A percentile compares a stretch with the other conserved stretches of the same genome.
Evolutionary conservation across 306 rosid species (phyloP).

Genomic region (Purshia tridentata): DNA sequence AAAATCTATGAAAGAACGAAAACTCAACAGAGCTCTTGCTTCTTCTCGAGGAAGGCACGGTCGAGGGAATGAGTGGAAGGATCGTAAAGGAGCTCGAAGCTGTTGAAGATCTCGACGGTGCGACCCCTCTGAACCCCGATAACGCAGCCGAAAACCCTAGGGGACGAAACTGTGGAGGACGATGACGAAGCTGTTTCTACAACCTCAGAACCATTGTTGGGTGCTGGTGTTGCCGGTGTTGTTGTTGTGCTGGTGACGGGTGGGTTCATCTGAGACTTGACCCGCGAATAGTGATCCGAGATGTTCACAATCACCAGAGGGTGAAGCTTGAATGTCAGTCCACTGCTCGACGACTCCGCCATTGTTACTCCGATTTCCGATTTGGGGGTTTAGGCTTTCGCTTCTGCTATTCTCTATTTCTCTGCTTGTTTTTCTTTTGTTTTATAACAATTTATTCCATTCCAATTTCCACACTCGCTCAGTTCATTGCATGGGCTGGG

Average conservation of each 20-base stretch:
- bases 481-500: background rate
- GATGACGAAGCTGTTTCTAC: conserved; percentile 28
- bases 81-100: conserved; percentile 93
- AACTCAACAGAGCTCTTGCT: conserved; percentile 91
- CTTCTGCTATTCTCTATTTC: too few species aligned
- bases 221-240: conserved; percentile 3
- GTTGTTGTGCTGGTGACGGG: conserved; percentile 24
- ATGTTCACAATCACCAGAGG: conserved; percentile 94
- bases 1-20: background rate
- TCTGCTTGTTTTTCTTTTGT: too few species aligned
- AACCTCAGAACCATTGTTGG: conserved; percentile 39
- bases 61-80: conserved; percentile 75
- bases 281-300: conserved; percentile 88
- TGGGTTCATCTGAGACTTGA: conserved; percentile 79
- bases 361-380: conserved; percentile 28
- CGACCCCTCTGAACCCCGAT: conserved; percentile 98
- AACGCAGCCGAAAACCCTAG: conserved; percentile 85
- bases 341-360: conserved; percentile 95
- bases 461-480: background rate
- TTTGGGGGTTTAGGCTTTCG: background rate
- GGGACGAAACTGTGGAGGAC: conserved; percentile 10
- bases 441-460: background rate
- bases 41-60: conserved; percentile 90
- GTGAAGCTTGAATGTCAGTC: conserved; percentile 91
- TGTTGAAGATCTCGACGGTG: conserved; percentile 96